phyloP scores from a whole-genome alignment of 495 filamentous ascomycete genomes.

The Evernia prunastri region DNA sequence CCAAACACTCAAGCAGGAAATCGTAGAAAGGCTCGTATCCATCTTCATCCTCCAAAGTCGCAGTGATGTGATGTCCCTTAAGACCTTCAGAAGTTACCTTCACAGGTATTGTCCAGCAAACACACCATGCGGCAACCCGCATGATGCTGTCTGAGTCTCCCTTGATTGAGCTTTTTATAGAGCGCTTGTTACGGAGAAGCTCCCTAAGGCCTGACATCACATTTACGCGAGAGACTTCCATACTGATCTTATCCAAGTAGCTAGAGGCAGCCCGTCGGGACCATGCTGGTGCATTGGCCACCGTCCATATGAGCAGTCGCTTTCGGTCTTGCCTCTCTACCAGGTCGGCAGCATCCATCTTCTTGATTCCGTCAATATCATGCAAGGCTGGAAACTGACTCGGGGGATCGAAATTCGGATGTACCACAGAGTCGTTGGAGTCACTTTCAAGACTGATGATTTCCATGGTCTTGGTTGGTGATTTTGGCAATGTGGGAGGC shows the following conservation, averaged over 20 bases:
- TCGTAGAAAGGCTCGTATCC: conserved; percentile 27
- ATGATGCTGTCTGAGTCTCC: conserved; percentile 26
- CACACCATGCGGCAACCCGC: conserved; percentile 34
- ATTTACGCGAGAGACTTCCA: conserved; percentile 6
- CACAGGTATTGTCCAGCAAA: conserved; percentile 37
- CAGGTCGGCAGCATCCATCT: conserved; percentile 24
- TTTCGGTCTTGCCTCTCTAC: conserved; percentile 32
- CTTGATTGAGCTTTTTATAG: conserved; percentile 19
- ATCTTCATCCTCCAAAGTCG: conserved; percentile 25
- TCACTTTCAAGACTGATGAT: conserved; percentile 22
- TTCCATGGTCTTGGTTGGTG: conserved; percentile 6
- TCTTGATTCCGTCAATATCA: conserved; percentile 28
- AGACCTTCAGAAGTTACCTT: conserved; percentile 27
- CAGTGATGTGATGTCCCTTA: conserved; percentile 15
- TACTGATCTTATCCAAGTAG: not conserved
- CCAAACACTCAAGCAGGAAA: conserved; percentile 27
- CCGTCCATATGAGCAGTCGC: conserved; percentile 30
- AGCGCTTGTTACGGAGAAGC: conserved; percentile 1
- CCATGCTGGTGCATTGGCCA: conserved; percentile 6
- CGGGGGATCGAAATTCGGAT: not conserved
- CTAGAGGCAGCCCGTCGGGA: conserved; percentile 10
- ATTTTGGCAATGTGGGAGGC: conserved; percentile 6
- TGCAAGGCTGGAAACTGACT: conserved; percentile 26
- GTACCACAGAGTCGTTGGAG: conserved; percentile 6
- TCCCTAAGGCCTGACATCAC: conserved; percentile 10